phyloP scores from a whole-genome alignment of 495 filamentous ascomycete genomes.

The Aspergillus kassunensis region DNA sequence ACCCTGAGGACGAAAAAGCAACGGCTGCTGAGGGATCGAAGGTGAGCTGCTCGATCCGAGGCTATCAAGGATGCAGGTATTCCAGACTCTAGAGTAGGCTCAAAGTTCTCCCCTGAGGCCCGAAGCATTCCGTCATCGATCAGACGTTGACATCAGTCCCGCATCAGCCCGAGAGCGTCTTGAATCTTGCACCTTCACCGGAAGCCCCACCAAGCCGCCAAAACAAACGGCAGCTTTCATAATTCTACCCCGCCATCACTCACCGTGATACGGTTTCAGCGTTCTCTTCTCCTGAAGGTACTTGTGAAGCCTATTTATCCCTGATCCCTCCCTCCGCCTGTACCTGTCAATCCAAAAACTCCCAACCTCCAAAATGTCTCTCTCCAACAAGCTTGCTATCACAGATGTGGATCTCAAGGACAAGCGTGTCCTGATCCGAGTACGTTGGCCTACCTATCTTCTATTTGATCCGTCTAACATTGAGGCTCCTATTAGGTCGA shows the following conservation, averaged over 20 bases:
- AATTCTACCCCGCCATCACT: conserved; percentile 24
- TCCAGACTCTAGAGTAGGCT: too few relatives aligned
- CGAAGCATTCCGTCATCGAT: conserved; percentile 35
- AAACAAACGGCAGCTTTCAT: conserved; percentile 10
- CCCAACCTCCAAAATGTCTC: conserved; percentile 68
- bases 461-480: conserved; percentile 14
- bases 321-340: background rate
- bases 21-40: conserved; percentile 5
- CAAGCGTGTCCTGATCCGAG: conserved; percentile 96
- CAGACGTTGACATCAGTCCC: conserved; percentile 45
- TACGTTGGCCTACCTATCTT: conserved; percentile 43
- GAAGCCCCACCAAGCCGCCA: conserved; percentile 28
- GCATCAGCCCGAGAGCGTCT: conserved; percentile 45
- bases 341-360: conserved; percentile 8
- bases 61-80: conserved; percentile 32
- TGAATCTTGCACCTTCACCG: conserved; percentile 23
- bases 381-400: conserved; percentile 96
- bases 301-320: conserved; percentile 5
- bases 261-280: conserved; percentile 23
- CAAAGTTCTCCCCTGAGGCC: conserved; percentile 17
- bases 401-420: conserved; percentile 93
- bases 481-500: conserved; percentile 67
- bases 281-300: conserved; percentile 13
- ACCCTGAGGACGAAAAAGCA: background rate
- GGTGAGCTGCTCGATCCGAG: conserved; percentile 26